Conservation (phyloP, 805 yeast genomes). For the Candida maltosa region DNA sequence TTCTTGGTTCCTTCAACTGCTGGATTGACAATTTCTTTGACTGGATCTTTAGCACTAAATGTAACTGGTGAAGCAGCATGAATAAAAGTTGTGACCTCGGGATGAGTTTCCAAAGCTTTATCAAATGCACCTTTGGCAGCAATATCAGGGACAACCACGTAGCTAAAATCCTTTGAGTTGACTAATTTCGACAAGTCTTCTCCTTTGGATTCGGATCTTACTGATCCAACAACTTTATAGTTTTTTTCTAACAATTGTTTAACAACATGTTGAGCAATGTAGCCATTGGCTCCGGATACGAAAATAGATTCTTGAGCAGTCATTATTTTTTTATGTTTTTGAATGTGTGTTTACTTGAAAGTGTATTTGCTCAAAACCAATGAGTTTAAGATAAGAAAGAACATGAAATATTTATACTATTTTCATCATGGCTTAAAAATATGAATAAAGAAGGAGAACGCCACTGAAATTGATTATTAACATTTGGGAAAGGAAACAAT, state of each 20-base stretch:
- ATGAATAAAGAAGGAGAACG: no score
- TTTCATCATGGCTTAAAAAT: no score
- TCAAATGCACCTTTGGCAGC: slow-evolving; percentile 44
- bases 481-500: no score
- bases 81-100: slow-evolving; percentile 41
- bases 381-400: no score
- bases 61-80: slow-evolving; percentile 46
- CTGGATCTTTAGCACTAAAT: slow-evolving; percentile 38
- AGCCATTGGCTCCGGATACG: slow-evolving; percentile 55
- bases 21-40: slow-evolving; percentile 50
- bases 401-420: no score
- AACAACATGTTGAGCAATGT: slow-evolving; percentile 50
- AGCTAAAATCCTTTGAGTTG: slow-evolving; percentile 14
- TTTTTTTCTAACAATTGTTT: slow-evolving; percentile 33
- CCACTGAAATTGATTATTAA: no score
- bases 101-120: slow-evolving; percentile 36
- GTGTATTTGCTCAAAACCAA: no score
- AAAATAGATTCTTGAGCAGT: no score
- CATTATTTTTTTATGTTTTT: neutral
- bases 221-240: slow-evolving; percentile 51
- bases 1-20: slow-evolving; percentile 47
- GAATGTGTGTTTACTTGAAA: no score
- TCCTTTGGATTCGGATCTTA: slow-evolving; percentile 43
- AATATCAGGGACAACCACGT: slow-evolving; percentile 31
- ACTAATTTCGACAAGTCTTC: slow-evolving; percentile 24